A percentile compares a stretch with the other conserved stretches of the same genome.
phyloP scores from a whole-genome alignment of 768 basidiomycete species.

The Mycena pura region DNA sequence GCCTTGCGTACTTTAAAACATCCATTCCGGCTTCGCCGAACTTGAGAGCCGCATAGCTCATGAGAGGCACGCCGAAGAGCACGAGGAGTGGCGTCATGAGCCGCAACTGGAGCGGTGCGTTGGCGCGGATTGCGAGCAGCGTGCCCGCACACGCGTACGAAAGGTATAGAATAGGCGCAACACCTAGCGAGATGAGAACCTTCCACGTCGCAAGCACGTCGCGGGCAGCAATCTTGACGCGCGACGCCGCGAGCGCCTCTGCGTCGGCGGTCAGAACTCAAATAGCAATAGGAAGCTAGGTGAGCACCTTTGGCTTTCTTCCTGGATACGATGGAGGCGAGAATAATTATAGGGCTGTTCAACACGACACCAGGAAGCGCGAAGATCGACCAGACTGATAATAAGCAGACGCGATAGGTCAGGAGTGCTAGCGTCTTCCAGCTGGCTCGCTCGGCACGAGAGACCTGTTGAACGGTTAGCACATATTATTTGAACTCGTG shows the following conservation, averaged over 20 bases:
- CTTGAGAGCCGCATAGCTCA: constrained; percentile 93
- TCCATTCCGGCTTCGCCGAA: constrained; percentile 99
- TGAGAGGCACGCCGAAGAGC: constrained; percentile 76
- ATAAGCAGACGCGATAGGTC: constrained; percentile 78
- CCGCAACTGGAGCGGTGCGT: constrained; percentile 65
- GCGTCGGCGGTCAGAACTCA: not conserved
- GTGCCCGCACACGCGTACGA: constrained; percentile 85
- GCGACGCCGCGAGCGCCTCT: constrained; percentile 96
- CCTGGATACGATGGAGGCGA: constrained; percentile 87
- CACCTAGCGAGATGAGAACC: constrained; percentile 90
- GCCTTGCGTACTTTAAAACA: constrained; percentile 59
- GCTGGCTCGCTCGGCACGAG: constrained; percentile 81
- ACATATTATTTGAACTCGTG: not conserved
- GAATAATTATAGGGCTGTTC: constrained; percentile 92
- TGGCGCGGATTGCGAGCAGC: constrained; percentile 69
- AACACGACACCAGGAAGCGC: constrained; percentile 91
- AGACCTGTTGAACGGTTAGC: constrained; percentile 60
- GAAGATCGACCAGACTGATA: constrained; percentile 81
- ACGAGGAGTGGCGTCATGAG: constrained; percentile 83
- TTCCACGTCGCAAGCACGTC: constrained; percentile 99
- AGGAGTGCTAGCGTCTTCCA: constrained; percentile 90
- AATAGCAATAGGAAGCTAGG: not conserved
- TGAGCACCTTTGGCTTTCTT: constrained; percentile 83
- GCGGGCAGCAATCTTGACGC: constrained; percentile 93
- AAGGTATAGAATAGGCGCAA: constrained; percentile 85